Evolutionary conservation across 116 monocot genomes (phyloP).

Genomic region (Thalassia testudinum): DNA sequence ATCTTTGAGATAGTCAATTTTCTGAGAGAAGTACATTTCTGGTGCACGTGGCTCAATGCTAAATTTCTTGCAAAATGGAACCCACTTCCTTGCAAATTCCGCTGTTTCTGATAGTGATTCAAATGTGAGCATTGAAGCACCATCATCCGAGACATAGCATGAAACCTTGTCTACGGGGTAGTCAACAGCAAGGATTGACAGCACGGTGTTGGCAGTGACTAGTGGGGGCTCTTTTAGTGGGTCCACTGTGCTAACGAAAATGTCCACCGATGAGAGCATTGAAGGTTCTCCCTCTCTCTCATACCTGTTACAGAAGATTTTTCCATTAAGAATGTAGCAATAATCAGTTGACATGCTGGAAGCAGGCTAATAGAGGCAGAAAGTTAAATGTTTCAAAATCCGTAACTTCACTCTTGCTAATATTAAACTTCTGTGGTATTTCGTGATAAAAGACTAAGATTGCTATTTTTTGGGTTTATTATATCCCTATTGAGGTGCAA

Average conservation of each 20-base stretch:
- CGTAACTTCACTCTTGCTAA: too few relatives aligned
- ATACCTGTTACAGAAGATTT: constrained; percentile 2
- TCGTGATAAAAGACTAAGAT: too few relatives aligned
- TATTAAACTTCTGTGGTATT: too few relatives aligned
- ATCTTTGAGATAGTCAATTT: constrained; percentile 21
- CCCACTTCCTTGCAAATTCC: constrained; percentile 20
- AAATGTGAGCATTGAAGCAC: constrained; percentile 21
- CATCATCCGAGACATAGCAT: constrained; percentile 24
- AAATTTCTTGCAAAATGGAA: constrained; percentile 25
- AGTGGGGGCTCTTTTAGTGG: constrained; percentile 21
- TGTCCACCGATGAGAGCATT: constrained; percentile 12
- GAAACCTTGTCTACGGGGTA: constrained; percentile 22
- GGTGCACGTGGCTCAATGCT: constrained; percentile 18
- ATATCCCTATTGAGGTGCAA: too few relatives aligned
- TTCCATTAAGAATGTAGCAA: too few relatives aligned
- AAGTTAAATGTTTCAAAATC: too few relatives aligned
- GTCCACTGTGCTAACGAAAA: constrained; percentile 24
- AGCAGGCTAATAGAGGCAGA: too few relatives aligned
- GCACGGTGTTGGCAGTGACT: constrained; percentile 22
- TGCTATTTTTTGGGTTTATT: too few relatives aligned
- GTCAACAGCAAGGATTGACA: constrained; percentile 19
- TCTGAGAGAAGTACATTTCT: constrained; percentile 23
- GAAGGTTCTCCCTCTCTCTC: constrained; percentile 20
- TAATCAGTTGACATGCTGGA: too few relatives aligned
- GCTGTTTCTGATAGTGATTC: constrained; percentile 18